phyloP scores from a whole-genome alignment of 139 green algal species.

The Volvox africanus region DNA sequence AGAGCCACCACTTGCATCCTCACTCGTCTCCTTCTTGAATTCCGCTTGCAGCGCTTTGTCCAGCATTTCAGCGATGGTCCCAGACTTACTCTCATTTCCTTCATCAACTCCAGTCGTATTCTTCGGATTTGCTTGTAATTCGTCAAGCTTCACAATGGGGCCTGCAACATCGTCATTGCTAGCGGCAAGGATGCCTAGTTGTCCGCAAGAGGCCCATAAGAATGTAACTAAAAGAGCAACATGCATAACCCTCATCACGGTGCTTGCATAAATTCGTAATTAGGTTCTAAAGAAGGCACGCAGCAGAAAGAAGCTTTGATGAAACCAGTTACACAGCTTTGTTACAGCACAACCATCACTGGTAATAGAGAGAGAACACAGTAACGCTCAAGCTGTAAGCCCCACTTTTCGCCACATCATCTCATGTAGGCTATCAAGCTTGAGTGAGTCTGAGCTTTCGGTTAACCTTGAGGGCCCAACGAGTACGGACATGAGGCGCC shows the following conservation, averaged over 20 bases:
- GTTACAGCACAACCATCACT: too few relatives aligned
- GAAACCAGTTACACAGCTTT: too few relatives aligned
- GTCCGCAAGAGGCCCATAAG: not conserved
- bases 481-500: conserved; percentile 8
- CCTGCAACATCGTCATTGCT: conserved; percentile 33
- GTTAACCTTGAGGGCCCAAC: conserved; percentile 1
- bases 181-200: not conserved
- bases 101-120: not conserved
- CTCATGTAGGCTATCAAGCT: too few relatives aligned
- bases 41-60: conserved; percentile 42
- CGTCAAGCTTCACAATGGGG: conserved; percentile 33
- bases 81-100: not conserved
- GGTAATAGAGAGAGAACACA: too few relatives aligned
- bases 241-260: conserved; percentile 24
- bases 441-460: not conserved
- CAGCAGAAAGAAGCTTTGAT: not conserved
- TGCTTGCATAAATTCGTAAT: not conserved
- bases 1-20: not conserved
- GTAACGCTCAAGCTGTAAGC: too few relatives aligned
- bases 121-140: conserved; percentile 13
- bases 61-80: conserved; percentile 10
- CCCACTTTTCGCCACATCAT: too few relatives aligned
- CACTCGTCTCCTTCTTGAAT: conserved; percentile 37
- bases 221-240: not conserved
- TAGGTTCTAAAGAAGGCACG: not conserved